Conservation (phyloP, 345 rosid species). For the Citrus inodora region DNA sequence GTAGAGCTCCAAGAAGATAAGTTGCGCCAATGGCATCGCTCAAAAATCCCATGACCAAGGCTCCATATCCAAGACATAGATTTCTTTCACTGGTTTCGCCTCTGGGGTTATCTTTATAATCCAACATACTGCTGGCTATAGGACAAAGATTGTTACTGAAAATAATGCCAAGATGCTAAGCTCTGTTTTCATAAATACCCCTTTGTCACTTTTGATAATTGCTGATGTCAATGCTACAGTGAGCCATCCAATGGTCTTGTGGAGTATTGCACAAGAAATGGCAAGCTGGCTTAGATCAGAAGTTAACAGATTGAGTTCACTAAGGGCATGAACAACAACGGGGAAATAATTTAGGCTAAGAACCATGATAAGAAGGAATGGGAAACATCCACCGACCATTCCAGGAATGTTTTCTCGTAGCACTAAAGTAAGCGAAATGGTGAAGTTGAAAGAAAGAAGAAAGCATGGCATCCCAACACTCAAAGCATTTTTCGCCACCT, state of each 20-base stretch:
- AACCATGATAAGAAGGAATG: neutral
- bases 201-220: neutral
- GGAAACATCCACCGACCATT: neutral
- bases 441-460: neutral
- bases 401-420: neutral
- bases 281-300: conserved; percentile 31
- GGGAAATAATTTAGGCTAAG: conserved; percentile 17
- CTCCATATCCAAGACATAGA: neutral
- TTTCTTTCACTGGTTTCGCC: conserved; percentile 20
- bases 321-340: conserved; percentile 3
- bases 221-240: neutral
- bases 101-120: conserved; percentile 14
- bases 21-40: conserved; percentile 9
- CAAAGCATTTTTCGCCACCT: conserved; percentile 6
- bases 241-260: neutral
- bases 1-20: conserved; percentile 5
- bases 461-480: conserved; percentile 8
- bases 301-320: conserved; percentile 31
- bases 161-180: conserved; percentile 15
- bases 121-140: conserved; percentile 9
- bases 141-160: neutral
- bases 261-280: conserved; percentile 17
- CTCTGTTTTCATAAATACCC: neutral
- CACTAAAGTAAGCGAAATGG: neutral
- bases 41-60: neutral